phyloP scores from a whole-genome alignment of 208 protist species.

The Trichomonas gallinae region DNA sequence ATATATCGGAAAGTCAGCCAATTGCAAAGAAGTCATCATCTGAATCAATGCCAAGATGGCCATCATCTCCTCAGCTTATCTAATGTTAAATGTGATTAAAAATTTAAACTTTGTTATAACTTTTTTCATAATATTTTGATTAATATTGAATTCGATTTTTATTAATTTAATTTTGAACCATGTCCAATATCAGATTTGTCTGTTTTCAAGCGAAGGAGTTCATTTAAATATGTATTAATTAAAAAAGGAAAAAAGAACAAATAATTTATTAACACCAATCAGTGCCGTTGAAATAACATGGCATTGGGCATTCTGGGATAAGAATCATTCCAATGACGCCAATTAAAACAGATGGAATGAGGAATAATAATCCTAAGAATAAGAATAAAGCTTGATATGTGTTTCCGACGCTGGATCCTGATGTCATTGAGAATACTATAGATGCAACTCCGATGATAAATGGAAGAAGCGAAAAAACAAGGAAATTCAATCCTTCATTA shows the following conservation, averaged over 20 bases:
- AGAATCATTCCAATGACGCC: background rate
- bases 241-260: background rate
- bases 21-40: background rate
- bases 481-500: background rate
- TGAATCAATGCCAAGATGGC: background rate
- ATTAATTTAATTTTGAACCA: too few species aligned
- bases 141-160: too few species aligned
- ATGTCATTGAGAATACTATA: background rate
- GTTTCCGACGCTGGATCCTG: background rate
- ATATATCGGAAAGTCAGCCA: background rate
- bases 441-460: background rate
- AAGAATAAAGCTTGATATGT: background rate
- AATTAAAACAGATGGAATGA: background rate
- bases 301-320: background rate
- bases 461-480: background rate
- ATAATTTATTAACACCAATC: background rate
- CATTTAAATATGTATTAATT: background rate
- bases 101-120: background rate
- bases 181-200: too few species aligned
- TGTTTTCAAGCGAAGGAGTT: too few species aligned
- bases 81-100: background rate
- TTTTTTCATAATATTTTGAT: too few species aligned
- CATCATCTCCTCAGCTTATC: background rate
- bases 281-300: slow-evolving; percentile 3
- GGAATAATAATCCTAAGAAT: background rate